Evolutionary conservation across 805 yeast genomes (phyloP), one percentile per base, ranked within the genome.

Genomic region (Blastobotrys mokoenaii): DNA sequence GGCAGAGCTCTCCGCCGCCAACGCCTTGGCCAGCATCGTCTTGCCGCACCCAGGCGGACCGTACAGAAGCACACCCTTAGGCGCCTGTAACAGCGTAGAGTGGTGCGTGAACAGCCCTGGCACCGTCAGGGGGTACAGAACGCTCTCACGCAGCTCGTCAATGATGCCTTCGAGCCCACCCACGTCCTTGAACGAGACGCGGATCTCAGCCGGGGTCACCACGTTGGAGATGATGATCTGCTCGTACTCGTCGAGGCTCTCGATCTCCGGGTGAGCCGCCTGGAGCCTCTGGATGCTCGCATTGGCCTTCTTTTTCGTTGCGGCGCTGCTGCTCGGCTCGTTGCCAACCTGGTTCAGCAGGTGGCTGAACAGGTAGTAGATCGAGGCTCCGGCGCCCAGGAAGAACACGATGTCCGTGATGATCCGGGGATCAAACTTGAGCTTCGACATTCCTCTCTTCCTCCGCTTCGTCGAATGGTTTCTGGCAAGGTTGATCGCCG

Each of bases 41-140:
- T 90, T 90, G 45, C 97, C 97, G 63, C 97, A 90, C 0, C 97
- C 97, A 0, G 97, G 97, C 2, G 97, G 97, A 0, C 97, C 97
- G 59, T 86, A 81, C 41, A 89, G 71, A 31, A 90, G 67, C 2
- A 90, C 97, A 35, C 98, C 98, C 58, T 86, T 88, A 1, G 98
- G 98, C 1, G 96, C 90, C 58, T 84, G 86, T 20, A 90, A 68
- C 44, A 90, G 70, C 16, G 66, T 51, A 44, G 86, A 79, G 53
- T 82, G 84, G 44, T 77, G 79, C 10, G 77, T 68, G 60, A 84
- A 88, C 35, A 87, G 65, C 41, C 78, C 85, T 0, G 96, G 96
- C 46, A 57, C 55, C 14, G 84, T 82, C 46, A 93, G 69, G 1
- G 98, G 98, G 54, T 85, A 81, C 36, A 93, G 76, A 8, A 93